Conservation (phyloP, 2,329 filamentous ascomycete genomes). For the Acrocalymma vagum region DNA sequence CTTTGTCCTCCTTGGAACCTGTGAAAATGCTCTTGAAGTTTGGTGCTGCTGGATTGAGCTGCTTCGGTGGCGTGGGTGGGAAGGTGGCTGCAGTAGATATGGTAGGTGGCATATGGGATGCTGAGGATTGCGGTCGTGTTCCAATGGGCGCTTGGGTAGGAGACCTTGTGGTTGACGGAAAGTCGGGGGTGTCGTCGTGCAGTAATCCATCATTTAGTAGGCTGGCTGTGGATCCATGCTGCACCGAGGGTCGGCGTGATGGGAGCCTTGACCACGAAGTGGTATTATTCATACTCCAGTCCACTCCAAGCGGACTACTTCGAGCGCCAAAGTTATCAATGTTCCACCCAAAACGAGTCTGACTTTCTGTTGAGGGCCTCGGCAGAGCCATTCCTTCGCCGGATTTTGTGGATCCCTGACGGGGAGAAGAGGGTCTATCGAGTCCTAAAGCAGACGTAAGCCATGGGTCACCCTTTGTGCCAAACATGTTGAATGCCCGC, state of each 20-base stretch:
- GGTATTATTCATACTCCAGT: constrained; percentile 48
- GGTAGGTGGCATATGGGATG: constrained; percentile 54
- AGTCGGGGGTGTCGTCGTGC: constrained; percentile 61
- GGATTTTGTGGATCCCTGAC: constrained; percentile 74
- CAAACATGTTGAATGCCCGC: constrained; percentile 60
- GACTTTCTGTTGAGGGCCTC: constrained; percentile 48
- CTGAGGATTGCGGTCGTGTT: constrained; percentile 71
- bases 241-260: constrained; percentile 82
- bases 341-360: constrained; percentile 48
- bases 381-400: constrained; percentile 43
- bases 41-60: constrained; percentile 87
- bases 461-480: constrained; percentile 62
- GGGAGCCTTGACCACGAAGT: constrained; percentile 76
- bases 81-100: constrained; percentile 30
- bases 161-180: constrained; percentile 57
- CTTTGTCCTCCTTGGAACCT: constrained; percentile 41
- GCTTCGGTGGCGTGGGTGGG: constrained; percentile 58
- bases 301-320: constrained; percentile 53
- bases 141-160: constrained; percentile 76
- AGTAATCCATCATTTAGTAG: constrained; percentile 61
- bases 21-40: constrained; percentile 79
- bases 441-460: constrained; percentile 49
- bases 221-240: constrained; percentile 76
- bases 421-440: constrained; percentile 59
- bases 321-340: constrained; percentile 48